Percentiles rank a stretch among this genome's conserved stretches.
Evolutionary conservation across 306 rosid genomes (phyloP).

Genomic region (Neltuma alba): DNA sequence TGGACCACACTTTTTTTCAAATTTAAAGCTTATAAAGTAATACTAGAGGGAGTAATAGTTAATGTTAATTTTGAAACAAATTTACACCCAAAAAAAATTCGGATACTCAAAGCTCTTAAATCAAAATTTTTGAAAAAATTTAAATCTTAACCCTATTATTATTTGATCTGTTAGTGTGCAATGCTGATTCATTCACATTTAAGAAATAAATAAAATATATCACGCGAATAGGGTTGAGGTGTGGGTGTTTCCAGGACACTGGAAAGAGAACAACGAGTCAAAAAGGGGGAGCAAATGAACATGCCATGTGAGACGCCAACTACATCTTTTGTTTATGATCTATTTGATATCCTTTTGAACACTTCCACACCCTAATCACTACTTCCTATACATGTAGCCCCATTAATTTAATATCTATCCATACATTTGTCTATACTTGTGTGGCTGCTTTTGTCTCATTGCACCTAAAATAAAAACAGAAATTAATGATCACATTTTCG

Average conservation of each 20-base stretch:
- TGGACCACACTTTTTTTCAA: too few species aligned
- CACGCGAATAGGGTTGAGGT: not conserved
- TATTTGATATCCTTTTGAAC: conserved; percentile 23
- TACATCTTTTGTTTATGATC: conserved; percentile 37
- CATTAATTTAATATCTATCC: not conserved
- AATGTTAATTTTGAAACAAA: too few species aligned
- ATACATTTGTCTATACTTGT: too few species aligned
- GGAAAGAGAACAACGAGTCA: conserved; percentile 54
- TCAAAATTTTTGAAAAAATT: too few species aligned
- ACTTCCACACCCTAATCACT: not conserved
- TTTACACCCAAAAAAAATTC: too few species aligned
- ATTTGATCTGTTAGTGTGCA: too few species aligned
- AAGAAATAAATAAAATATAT: too few species aligned
- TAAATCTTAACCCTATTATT: too few species aligned
- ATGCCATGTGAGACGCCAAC: conserved; percentile 82
- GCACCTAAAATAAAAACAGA: not conserved
- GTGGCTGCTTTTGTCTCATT: not conserved
- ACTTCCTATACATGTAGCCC: not conserved
- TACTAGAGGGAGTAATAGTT: too few species aligned
- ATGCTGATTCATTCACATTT: too few species aligned
- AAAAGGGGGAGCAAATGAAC: conserved; percentile 58
- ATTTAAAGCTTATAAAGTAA: too few species aligned
- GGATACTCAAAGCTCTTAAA: too few species aligned
- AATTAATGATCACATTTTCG: not conserved
- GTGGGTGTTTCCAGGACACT: conserved; percentile 6